Evolutionary conservation across 1,284 basidiomycete genomes (phyloP).

Genomic region (Cryptococcus sp.): DNA sequence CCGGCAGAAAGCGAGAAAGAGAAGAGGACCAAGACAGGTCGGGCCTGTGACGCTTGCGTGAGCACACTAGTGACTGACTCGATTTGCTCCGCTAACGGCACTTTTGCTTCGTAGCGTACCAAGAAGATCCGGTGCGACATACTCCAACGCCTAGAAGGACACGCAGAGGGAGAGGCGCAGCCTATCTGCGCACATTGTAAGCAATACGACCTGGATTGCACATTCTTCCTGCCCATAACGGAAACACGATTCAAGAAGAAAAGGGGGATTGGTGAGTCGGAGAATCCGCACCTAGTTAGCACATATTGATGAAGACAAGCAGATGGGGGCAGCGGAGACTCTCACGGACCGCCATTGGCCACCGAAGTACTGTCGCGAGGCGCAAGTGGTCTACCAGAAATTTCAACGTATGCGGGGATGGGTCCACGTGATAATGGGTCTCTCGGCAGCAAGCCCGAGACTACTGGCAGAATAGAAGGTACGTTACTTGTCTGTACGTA

Average conservation of each 20-base stretch:
- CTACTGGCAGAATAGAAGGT: slow-evolving; percentile 34
- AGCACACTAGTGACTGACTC: slow-evolving; percentile 12
- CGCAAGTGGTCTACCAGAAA: no score
- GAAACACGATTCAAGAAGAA: slow-evolving; percentile 98
- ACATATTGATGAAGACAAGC: not conserved
- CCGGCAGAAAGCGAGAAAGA: slow-evolving; percentile 34
- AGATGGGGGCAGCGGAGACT: no score
- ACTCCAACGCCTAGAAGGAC: slow-evolving; percentile 22
- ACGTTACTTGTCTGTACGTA: not conserved
- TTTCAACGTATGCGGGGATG: no score
- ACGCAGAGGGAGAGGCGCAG: slow-evolving; percentile 22
- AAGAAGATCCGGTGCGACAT: slow-evolving; percentile 76
- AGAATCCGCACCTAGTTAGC: not conserved
- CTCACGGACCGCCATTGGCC: no score
- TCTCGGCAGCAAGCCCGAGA: no score
- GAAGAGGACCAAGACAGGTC: slow-evolving; percentile 50
- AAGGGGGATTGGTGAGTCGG: slow-evolving; percentile 62
- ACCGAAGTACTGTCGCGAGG: no score
- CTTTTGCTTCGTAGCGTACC: slow-evolving; percentile 57
- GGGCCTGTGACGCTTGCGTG: slow-evolving; percentile 53
- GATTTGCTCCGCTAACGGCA: not conserved
- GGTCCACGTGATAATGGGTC: no score
- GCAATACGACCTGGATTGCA: slow-evolving; percentile 87
- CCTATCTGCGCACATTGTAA: slow-evolving; percentile 52
- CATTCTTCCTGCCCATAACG: slow-evolving; percentile 95